phyloP scores from a whole-genome alignment of 805 yeast species.

The Pichia sporocuriosa region DNA sequence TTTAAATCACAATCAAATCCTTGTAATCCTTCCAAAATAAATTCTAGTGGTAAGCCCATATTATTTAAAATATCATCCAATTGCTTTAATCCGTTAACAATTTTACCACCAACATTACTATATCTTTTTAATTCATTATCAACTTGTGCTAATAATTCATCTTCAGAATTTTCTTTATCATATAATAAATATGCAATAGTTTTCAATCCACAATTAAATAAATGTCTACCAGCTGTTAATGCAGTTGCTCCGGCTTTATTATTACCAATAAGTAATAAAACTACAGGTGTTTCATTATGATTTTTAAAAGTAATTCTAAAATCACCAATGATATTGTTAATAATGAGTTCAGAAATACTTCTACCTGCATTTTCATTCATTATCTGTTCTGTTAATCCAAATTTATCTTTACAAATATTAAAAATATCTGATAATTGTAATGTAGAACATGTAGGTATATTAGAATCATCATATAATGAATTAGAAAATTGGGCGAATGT shows the following conservation, averaged over 20 bases:
- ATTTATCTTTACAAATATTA: constrained; percentile 47
- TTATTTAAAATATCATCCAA: constrained; percentile 35
- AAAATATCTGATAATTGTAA: constrained; percentile 76
- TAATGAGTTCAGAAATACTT: constrained; percentile 53
- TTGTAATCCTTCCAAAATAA: constrained; percentile 77
- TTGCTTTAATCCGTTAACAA: constrained; percentile 33
- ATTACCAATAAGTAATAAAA: constrained; percentile 66
- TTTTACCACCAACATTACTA: constrained; percentile 62
- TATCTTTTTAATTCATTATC: constrained; percentile 48
- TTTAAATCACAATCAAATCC: constrained; percentile 69
- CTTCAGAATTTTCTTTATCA: constrained; percentile 34
- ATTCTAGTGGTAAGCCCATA: constrained; percentile 64
- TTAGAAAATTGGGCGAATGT: constrained; percentile 14
- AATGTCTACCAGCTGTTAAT: constrained; percentile 70
- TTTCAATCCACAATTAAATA: constrained; percentile 66
- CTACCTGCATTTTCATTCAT: constrained; percentile 64
- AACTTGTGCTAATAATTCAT: constrained; percentile 30
- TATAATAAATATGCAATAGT: constrained; percentile 47
- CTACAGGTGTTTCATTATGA: constrained; percentile 75
- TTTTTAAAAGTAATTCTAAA: constrained; percentile 57
- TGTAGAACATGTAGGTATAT: constrained; percentile 62
- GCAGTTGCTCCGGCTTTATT: constrained; percentile 70
- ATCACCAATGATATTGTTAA: constrained; percentile 62
- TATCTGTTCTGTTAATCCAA: constrained; percentile 38
- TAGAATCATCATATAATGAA: constrained; percentile 17